Percentiles rank a stretch among this genome's conserved stretches.
These are phyloP conservation scores for Ceratocystis ficicola DNA, from an alignment of 2,329 filamentous ascomycete species.

Conservation along the genomic window DNA sequence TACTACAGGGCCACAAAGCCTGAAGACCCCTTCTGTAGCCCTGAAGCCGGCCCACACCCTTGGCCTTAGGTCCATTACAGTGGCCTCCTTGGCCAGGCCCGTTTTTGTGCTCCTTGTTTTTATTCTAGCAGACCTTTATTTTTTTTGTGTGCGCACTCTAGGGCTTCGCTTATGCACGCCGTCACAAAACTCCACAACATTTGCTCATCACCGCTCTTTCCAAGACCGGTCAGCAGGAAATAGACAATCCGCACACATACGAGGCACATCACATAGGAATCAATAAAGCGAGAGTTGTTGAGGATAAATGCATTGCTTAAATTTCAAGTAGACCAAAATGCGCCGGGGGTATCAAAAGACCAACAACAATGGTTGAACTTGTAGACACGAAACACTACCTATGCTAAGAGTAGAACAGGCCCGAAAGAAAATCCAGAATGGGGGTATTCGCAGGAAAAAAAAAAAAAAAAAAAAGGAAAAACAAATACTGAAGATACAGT, in stretches of 20 bases:
- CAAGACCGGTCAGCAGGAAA: not conserved
- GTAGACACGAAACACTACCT: slow-evolving; percentile 16
- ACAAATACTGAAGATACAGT: slow-evolving; percentile 7
- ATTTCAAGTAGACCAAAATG: slow-evolving; percentile 17
- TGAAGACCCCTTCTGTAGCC: no score
- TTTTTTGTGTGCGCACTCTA: not conserved
- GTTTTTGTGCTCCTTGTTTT: not conserved
- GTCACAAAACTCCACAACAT: not conserved
- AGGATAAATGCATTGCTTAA: slow-evolving; percentile 8
- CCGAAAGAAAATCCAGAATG: not conserved
- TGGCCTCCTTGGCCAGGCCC: no score
- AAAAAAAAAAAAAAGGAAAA: slow-evolving; percentile 4
- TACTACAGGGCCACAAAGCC: no score
- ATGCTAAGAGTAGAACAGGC: not conserved
- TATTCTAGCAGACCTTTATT: not conserved
- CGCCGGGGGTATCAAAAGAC: slow-evolving; percentile 11
- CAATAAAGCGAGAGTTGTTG: not conserved
- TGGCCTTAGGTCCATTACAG: no score
- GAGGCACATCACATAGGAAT: not conserved
- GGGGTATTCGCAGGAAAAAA: slow-evolving; percentile 11
- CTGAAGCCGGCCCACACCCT: no score
- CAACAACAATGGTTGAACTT: slow-evolving; percentile 12
- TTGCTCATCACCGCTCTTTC: slow-evolving; percentile 4
- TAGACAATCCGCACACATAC: not conserved
- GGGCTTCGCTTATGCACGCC: slow-evolving; percentile 10